Evolutionary conservation across 1,139 yeast species (phyloP), one percentile per base, ranked within the genome.

Genomic region (Ashbya aceris): DNA sequence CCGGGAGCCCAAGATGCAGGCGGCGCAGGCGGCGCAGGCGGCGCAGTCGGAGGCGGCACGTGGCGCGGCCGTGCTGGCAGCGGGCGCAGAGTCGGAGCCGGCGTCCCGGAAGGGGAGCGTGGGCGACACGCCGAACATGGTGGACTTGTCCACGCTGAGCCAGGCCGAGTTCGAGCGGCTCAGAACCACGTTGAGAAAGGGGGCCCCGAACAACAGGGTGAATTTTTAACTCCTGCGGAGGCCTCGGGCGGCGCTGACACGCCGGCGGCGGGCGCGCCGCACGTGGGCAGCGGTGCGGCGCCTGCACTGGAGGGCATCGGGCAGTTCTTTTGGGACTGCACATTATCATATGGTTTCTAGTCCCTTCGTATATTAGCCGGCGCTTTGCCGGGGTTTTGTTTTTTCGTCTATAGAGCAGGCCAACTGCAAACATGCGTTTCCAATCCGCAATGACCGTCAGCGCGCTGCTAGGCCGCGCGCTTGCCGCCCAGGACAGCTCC

Each of bases 151-250:
- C 7, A 46, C 48, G 14, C 33, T 60, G 46, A 48, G 62, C 10
- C 60, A 52, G 33, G 40, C 40, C 26, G 64, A 60, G 43, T 55
- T 60, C 40, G 49, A 57, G 34, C 42, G 44, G n/a, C 27, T 58
- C 13, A 35, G 32, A 9, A 27, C 8, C 10, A 20, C 43, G 17
- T 38, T 56, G 42, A 49, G 52, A 38, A 53, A 50, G 50, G 63
- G 64, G 17, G 63, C 56, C 38, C 64, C 64, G 8, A 52, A 58
- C 43, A 60, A 60, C 44, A 45, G 51, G 33, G 64, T 60, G 26
- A 60, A 60, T 42, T 53, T 55, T 42, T 58, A 42, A 43, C 7
- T 3, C 11, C 31, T n/a, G 31, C 31, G 13, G 31, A 29, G 13
- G 31, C 31, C 11, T 3, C 31, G 6, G 31, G 31, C 31, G 31